Evolutionary conservation across 805 yeast species (phyloP), one percentile per base, ranked within the genome.

Genomic region (Pichia gijzeniarum): DNA sequence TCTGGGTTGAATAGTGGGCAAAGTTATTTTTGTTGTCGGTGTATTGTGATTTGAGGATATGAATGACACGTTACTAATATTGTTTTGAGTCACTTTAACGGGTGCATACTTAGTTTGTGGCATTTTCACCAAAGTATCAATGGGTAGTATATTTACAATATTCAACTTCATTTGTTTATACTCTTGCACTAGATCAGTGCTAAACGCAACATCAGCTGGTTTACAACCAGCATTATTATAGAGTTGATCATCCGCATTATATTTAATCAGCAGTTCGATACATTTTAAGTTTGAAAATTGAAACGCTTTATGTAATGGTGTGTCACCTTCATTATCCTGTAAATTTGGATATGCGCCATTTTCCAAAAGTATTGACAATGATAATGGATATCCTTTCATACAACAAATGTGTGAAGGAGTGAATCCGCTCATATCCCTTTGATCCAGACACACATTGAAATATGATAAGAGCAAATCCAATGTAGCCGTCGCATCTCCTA

Each of bases 251-350:
- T 79, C 74, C 1, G 78, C 76, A 18, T 72, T 69, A 27, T 76
- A 67, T 16, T 65, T 68, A 0, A 82, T 61, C 37, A 85, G 62
- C 30, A 81, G 58, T 43, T 74, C 70, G 49, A 79, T 62, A 38
- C 85, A 79, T 40, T 74, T 74, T 14, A 75, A 55, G 48, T 77
- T 75, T 5, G 90, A 91, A 54, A 72, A 77, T 45, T 83, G 82
- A 53, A 86, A 73, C 0, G 96, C 95, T 43, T 84, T 69, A 63
- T 91, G 98, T 35, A 91, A 65, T 0, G 96, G 87, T 2, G 95
- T 81, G 57, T 88, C 85, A 1, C 93, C 95, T 14, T 76, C 75
- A 9, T 69, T 66, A 59, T 93, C 95, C 44, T 78, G 80, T 4
- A 79, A 60, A 53, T 84, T 80, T 38, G 88, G 70, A 55, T 86